These are phyloP conservation scores for Chytriomyces hyalinus DNA, from an alignment of 192 early-diverging fungal genomes.

Conservation along the genomic window DNA sequence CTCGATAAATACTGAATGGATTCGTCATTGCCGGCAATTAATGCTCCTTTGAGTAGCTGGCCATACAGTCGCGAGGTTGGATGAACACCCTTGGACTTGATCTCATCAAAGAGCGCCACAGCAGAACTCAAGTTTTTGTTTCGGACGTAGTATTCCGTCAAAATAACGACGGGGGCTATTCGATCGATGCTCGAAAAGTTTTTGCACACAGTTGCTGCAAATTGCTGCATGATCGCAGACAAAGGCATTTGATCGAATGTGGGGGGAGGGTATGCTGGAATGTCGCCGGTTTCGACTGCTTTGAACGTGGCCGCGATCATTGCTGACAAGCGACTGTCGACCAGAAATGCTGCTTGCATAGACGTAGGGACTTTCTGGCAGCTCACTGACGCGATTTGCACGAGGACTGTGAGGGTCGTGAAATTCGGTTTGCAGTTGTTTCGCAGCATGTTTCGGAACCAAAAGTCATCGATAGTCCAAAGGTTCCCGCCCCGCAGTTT, in stretches of 20 bases:
- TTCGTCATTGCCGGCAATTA: neutral
- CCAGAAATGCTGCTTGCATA: slow-evolving; percentile 3
- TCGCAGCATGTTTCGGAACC: neutral
- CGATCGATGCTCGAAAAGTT: neutral
- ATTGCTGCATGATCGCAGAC: neutral
- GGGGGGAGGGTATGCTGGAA: neutral
- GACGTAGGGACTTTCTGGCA: neutral
- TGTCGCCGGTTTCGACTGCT: neutral
- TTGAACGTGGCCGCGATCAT: neutral
- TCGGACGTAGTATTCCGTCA: neutral
- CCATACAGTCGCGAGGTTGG: slow-evolving; percentile 16
- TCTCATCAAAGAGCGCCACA: neutral
- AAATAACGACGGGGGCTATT: slow-evolving; percentile 2
- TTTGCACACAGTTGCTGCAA: neutral
- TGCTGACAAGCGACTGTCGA: neutral
- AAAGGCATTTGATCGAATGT: neutral
- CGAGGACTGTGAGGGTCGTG: slow-evolving; percentile 4
- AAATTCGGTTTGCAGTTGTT: slow-evolving; percentile 2
- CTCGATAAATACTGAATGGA: neutral
- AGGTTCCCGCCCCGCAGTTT: neutral
- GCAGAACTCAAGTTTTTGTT: neutral
- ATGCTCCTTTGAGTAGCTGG: slow-evolving; percentile 1
- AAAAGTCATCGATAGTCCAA: neutral
- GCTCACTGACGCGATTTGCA: neutral
- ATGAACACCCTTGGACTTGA: neutral